A percentile compares a stretch with the other conserved stretches of the same genome.
Conservation (phyloP, 2,329 filamentous ascomycete genomes). For the Aspergillus pseudoterreus region DNA sequence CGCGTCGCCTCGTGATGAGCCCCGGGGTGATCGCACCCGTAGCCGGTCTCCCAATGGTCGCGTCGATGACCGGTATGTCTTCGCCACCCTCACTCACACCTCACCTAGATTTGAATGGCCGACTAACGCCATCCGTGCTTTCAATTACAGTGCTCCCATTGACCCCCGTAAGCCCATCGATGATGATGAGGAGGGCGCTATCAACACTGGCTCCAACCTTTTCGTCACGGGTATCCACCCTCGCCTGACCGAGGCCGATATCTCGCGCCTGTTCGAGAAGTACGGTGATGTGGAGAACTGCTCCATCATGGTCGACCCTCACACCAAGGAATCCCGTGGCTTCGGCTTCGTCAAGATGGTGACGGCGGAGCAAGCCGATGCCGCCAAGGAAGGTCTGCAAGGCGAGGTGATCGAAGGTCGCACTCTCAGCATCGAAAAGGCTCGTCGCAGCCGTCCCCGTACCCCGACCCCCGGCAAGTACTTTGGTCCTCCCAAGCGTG, state of each 20-base stretch:
- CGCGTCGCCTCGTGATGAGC: constrained; percentile 61
- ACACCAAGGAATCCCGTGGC: constrained; percentile 96
- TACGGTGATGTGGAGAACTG: constrained; percentile 98
- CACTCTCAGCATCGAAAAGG: constrained; percentile 97
- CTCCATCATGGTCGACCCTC: constrained; percentile 98
- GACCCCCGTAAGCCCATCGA: constrained; percentile 44
- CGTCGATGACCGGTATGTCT: constrained; percentile 47
- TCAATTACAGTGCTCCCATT: constrained; percentile 40
- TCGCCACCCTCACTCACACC: not conserved
- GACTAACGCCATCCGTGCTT: constrained; percentile 4
- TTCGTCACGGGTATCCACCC: constrained; percentile 99
- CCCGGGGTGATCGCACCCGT: constrained; percentile 53
- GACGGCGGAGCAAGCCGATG: constrained; percentile 89
- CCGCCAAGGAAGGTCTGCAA: constrained; percentile 92
- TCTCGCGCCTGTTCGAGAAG: constrained; percentile 94
- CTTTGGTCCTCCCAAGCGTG: constrained; percentile 96
- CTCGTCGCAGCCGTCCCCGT: constrained; percentile 86
- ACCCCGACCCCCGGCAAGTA: constrained; percentile 98
- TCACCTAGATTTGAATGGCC: not conserved
- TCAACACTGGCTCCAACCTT: constrained; percentile 95
- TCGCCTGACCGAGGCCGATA: constrained; percentile 81
- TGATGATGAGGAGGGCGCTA: constrained; percentile 68
- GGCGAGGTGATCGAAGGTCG: constrained; percentile 93
- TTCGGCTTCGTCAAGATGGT: constrained; percentile 99
- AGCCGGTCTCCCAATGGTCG: constrained; percentile 63